phyloP scores from a whole-genome alignment of 352 stramenopile genomes.

The Globisporangium polare region DNA sequence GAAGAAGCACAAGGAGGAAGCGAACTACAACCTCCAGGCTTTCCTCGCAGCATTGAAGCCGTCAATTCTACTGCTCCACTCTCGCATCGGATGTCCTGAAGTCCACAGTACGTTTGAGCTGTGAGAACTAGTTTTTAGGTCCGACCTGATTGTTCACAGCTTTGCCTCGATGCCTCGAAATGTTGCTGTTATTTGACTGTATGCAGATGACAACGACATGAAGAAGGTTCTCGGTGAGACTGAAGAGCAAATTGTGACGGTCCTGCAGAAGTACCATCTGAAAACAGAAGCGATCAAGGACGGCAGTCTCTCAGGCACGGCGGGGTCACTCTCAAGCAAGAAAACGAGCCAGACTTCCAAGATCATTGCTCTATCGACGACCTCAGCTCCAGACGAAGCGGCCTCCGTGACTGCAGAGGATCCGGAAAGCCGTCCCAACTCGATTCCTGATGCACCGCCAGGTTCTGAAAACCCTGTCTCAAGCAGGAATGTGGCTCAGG shows the following conservation, averaged over 20 bases:
- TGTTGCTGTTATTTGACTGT: neutral
- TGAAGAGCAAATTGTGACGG: constrained; percentile 63
- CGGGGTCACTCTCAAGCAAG: neutral
- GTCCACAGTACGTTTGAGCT: constrained; percentile 45
- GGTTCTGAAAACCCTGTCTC: neutral
- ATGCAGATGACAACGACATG: constrained; percentile 55
- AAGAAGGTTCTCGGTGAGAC: constrained; percentile 74
- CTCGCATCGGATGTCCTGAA: constrained; percentile 66
- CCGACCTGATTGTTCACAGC: neutral
- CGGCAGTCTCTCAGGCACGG: neutral
- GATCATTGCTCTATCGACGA: neutral
- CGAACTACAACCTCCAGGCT: constrained; percentile 59
- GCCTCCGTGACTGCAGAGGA: neutral
- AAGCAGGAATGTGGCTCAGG: neutral
- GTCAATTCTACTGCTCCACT: constrained; percentile 54
- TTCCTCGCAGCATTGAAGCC: constrained; percentile 68
- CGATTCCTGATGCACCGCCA: neutral
- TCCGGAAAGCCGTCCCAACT: constrained; percentile 9
- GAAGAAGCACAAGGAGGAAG: constrained; percentile 74
- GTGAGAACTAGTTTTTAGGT: neutral
- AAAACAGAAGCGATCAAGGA: constrained; percentile 36
- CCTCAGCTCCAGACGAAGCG: neutral
- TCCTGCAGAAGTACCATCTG: constrained; percentile 62
- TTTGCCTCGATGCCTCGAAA: neutral
- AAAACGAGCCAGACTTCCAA: neutral